Conservation (phyloP, 164 flowering plant genomes). For the Houttuynia cordata region DNA sequence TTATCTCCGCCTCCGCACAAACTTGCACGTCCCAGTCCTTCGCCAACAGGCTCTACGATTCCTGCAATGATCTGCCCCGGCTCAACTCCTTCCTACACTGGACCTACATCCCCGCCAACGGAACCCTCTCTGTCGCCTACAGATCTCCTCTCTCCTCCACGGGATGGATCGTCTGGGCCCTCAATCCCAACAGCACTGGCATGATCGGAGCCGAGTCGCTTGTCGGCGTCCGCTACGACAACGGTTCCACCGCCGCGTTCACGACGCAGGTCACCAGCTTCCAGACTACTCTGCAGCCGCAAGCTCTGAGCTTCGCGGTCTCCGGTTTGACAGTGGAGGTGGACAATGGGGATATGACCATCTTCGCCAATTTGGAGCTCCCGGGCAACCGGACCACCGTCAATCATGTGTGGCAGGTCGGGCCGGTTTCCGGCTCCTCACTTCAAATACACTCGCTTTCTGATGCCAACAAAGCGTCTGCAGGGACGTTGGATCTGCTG, state of each 20-base stretch:
- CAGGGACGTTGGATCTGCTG: slow-evolving; percentile 29
- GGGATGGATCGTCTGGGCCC: slow-evolving; percentile 36
- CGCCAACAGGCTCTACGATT: neutral
- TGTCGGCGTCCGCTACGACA: slow-evolving; percentile 26
- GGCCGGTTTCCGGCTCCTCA: slow-evolving; percentile 17
- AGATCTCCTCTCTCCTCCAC: neutral
- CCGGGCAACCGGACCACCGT: slow-evolving; percentile 12
- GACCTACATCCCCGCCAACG: slow-evolving; percentile 3
- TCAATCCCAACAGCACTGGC: slow-evolving; percentile 13
- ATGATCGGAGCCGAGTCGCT: slow-evolving; percentile 50
- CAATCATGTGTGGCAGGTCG: slow-evolving; percentile 65
- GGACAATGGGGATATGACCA: slow-evolving; percentile 23
- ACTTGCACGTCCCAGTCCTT: slow-evolving; percentile 2
- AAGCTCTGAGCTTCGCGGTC: slow-evolving; percentile 17
- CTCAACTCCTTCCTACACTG: slow-evolving; percentile 8
- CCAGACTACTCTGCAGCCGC: slow-evolving; percentile 5
- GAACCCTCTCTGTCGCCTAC: slow-evolving; percentile 8
- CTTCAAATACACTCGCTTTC: slow-evolving; percentile 16
- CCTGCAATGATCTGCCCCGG: slow-evolving; percentile 6
- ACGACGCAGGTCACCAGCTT: slow-evolving; percentile 25
- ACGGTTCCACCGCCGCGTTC: slow-evolving; percentile 22
- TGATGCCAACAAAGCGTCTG: slow-evolving; percentile 19
- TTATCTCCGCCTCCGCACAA: slow-evolving; percentile 8
- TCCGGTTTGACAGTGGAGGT: slow-evolving; percentile 20
- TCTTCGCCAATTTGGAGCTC: slow-evolving; percentile 39